phyloP scores from a whole-genome alignment of 2,329 filamentous ascomycete species.

The Bipolaris sorokiniana region DNA sequence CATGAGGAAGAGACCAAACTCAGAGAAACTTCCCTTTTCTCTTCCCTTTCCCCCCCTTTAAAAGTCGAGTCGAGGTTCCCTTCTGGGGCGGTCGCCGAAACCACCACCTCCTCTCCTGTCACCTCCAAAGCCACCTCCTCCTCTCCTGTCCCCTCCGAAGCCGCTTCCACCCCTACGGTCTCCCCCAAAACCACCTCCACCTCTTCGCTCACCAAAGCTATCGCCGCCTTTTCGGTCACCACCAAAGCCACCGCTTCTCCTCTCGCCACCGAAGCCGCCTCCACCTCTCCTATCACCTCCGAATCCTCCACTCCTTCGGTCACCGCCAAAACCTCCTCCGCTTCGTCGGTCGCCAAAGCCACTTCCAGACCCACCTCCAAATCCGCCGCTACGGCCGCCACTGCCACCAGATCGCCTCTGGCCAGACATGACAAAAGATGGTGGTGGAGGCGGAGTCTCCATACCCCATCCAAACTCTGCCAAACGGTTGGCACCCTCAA shows the following conservation, averaged over 20 bases:
- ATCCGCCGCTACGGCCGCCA: conserved; percentile 14
- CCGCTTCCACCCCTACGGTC: conserved; percentile 15
- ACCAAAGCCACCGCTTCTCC: conserved; percentile 18
- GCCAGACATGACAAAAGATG: conserved; percentile 28
- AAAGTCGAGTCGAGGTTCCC: conserved; percentile 19
- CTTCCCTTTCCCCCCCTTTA: not conserved
- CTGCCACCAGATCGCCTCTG: conserved; percentile 21
- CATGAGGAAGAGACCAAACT: not conserved
- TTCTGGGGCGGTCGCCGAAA: conserved; percentile 18
- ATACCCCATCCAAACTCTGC: conserved; percentile 57
- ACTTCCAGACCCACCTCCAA: conserved; percentile 12
- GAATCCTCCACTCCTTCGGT: conserved; percentile 14
- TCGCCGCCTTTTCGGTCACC: conserved; percentile 10
- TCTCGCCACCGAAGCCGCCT: conserved; percentile 16
- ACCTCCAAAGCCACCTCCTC: conserved; percentile 14
- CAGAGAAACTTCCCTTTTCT: not conserved
- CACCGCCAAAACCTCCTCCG: conserved; percentile 12
- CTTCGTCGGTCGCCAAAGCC: conserved; percentile 27
- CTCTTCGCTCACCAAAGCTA: conserved; percentile 25
- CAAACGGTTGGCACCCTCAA: conserved; percentile 55
- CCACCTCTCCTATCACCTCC: conserved; percentile 22
- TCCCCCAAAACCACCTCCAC: conserved; percentile 14
- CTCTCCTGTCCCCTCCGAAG: conserved; percentile 15
- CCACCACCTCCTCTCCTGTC: conserved; percentile 18
- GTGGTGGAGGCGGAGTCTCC: conserved; percentile 43